Base-by-base conservation (phyloP, 192 early-diverging fungal species). In the Linnemannia elongata region DNA sequence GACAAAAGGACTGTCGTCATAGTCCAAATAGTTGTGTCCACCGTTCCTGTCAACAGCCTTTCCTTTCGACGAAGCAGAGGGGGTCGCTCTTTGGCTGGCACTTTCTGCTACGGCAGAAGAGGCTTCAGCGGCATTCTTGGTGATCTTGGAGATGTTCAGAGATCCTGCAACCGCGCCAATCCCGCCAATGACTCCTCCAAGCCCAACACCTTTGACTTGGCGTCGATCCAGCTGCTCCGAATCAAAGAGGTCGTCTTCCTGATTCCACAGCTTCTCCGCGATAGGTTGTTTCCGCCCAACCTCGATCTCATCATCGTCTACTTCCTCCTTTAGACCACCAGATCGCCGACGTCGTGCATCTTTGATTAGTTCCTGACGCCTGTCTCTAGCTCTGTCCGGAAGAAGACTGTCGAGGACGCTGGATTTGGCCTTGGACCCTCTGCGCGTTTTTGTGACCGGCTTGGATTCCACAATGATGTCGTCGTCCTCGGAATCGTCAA, bases 81-180 rank as follows among this genome's bases (percentile, higher is more conserved):
- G 30, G 27, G 60, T 24, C 30, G 30, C 12, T 10, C 30, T 66
- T 66, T 66, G 60, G 35, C 60, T 66, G 24, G 38, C 6, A 24
- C 2, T 12, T 22, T 33, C 41, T 69, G 54, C 17, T 47, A 42
- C 7, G 12, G 60, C 30, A 52, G 69, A 22, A 66, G 42, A 7
- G 54, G 38, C 30, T n/a, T 75, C 69, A 4, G 20, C 18, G 69
- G 74, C 39, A 3, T 27, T 70, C 44, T 49, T 69, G 45, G 76
- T 76, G 24, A 81, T 47, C 44, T 81, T 87, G 18, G 85, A 87
- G 22, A 69, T 47, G 10, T 49, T 45, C 38, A 87, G 42, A 3
- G 79, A 81, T 8, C 85, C 85, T 55, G 85, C 72, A 9, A 87
- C 44, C 3, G 85, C 85, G 20, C 85, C 85, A 52, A 87, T 78